Evolutionary conservation across 495 filamentous ascomycete species (phyloP).

Genomic region (Letharia columbiana): DNA sequence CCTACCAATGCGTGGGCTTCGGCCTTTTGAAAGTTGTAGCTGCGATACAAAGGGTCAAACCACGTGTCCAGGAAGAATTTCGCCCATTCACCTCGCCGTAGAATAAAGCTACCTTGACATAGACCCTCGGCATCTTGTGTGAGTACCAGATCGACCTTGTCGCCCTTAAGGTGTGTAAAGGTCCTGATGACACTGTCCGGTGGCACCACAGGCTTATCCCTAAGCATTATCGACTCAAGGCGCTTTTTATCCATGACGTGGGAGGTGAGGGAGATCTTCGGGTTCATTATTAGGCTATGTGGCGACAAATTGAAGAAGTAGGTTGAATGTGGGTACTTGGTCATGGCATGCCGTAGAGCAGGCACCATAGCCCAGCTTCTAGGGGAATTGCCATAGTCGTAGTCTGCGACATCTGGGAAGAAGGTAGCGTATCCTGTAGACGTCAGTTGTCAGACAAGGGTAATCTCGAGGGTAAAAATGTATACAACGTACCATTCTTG

Average conservation of each 20-base stretch:
- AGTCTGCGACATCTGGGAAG: constrained; percentile 66
- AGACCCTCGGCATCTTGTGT: constrained; percentile 83
- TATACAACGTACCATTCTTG: constrained; percentile 62
- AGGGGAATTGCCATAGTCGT: constrained; percentile 61
- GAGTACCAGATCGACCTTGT: constrained; percentile 73
- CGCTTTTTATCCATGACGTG: constrained; percentile 58
- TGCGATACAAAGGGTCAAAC: constrained; percentile 90
- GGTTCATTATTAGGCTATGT: constrained; percentile 86
- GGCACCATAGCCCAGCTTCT: constrained; percentile 70
- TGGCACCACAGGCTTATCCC: constrained; percentile 79
- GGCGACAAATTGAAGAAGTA: constrained; percentile 83
- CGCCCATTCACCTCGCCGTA: constrained; percentile 81
- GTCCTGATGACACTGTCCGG: constrained; percentile 96
- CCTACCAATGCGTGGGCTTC: constrained; percentile 86
- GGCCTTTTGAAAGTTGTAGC: constrained; percentile 91
- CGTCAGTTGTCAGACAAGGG: constrained; percentile 12
- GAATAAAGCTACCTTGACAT: constrained; percentile 63
- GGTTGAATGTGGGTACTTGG: constrained; percentile 58
- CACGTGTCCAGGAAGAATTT: constrained; percentile 89
- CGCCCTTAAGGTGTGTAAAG: constrained; percentile 65
- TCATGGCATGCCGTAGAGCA: constrained; percentile 84
- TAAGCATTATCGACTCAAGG: constrained; percentile 74
- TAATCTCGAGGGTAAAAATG: not conserved
- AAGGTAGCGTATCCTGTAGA: constrained; percentile 75
- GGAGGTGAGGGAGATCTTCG: constrained; percentile 54